Base-by-base conservation (phyloP, 768 basidiomycete species). In the Phylloporus sp. region DNA sequence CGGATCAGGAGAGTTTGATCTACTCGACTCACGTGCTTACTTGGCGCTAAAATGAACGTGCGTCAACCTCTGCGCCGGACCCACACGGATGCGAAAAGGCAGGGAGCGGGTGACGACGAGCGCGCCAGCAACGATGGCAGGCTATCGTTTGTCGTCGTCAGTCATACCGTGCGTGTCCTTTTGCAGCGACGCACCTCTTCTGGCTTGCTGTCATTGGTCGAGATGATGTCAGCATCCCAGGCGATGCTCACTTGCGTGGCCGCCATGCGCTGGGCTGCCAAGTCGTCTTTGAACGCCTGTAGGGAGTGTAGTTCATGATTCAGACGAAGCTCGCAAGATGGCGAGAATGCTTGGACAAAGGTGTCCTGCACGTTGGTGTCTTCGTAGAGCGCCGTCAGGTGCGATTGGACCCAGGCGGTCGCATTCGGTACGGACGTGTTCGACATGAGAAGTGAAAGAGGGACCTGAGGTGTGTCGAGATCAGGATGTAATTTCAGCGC, bases 41-140 rank as follows among this genome's bases (percentile, higher is more conserved):
- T 58, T 70, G 18, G 72, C 73, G 31, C 69, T 75, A 38, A 76
- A 73, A 14, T 60, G 46, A 24, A 71, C 50, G 22, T 59, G 54
- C 26, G 63, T 67, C 8, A 45, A 51, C 9, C 55, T 61, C 43
- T 72, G 68, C 9, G 71, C 74, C 7, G 67, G 68, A 3, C 50
- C 48, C 9, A 49, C 76, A 18, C 75, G 69, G 14, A 77, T 67
- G 8, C 69, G 62, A 48, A 73, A 69, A 35, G 67, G 70, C 36
- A 73, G 44, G 3, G 63, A 61, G 20, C 70, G 71, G 22, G 68
- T 71, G 37, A 72, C 62, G 49, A 69, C 54, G 31, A 74, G 61
- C 38, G 58, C 53, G 1, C 76, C 75, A 5, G 71, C 67, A 3
- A 76, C 68, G 38, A 74, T 61, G 5, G 63, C 58, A 2, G 57